These are phyloP conservation scores for Rhizopogon vesiculosus DNA, from an alignment of 768 basidiomycete species.

Conservation along the genomic window DNA sequence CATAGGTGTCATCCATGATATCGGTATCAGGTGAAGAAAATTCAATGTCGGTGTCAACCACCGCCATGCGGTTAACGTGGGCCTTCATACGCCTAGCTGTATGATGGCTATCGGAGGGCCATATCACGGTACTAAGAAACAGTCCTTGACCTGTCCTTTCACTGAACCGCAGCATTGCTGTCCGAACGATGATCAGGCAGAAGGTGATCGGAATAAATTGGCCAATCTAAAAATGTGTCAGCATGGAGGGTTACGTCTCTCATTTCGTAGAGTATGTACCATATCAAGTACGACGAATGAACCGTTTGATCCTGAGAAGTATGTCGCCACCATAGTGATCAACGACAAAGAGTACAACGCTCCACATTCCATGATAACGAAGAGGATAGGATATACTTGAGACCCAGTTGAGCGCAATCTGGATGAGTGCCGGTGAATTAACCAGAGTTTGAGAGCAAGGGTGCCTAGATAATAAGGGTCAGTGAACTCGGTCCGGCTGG, in stretches of 20 bases:
- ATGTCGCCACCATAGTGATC: not conserved
- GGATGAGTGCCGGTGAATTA: not conserved
- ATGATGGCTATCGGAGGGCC: too few relatives aligned
- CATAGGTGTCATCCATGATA: too few relatives aligned
- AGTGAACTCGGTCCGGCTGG: not conserved
- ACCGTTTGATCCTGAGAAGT: not conserved
- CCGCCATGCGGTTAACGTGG: too few relatives aligned
- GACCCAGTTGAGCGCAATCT: not conserved
- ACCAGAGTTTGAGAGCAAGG: not conserved
- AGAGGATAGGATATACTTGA: not conserved
- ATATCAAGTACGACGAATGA: not conserved
- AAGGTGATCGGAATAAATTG: constrained; percentile 4
- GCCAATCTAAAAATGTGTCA: not conserved
- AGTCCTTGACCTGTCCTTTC: not conserved
- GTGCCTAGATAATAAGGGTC: not conserved
- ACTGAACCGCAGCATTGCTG: not conserved
- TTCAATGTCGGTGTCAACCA: too few relatives aligned
- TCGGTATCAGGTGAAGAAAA: too few relatives aligned
- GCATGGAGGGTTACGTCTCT: not conserved
- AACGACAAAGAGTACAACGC: not conserved
- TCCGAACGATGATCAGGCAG: not conserved
- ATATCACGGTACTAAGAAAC: too few relatives aligned
- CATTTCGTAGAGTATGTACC: not conserved
- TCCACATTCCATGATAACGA: constrained; percentile 1
- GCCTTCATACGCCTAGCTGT: too few relatives aligned